A percentile compares a stretch with the other conserved stretches of the same genome.
These are phyloP conservation scores for Zelopaecilomyces penicillatus DNA, from an alignment of 2,329 filamentous ascomycete species.

Conservation along the genomic window DNA sequence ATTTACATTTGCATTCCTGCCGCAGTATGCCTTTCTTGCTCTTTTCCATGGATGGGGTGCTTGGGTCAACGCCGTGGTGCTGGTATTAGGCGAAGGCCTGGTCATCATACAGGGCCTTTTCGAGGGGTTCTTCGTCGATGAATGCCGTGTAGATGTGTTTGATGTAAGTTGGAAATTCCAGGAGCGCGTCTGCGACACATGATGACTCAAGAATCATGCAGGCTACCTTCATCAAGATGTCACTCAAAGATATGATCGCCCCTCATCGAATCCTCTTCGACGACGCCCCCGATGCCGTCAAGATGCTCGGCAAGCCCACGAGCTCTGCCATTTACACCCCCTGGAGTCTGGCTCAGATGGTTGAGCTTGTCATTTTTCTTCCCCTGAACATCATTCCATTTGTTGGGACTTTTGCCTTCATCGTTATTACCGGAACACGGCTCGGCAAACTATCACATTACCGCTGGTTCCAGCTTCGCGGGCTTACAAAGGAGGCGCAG, in stretches of 20 bases:
- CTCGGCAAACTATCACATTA: conserved; percentile 86
- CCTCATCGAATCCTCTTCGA: conserved; percentile 56
- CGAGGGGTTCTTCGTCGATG: conserved; percentile 74
- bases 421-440: conserved; percentile 79
- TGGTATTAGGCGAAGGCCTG: conserved; percentile 76
- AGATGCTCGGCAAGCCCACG: conserved; percentile 75
- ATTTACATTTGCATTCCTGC: conserved; percentile 81
- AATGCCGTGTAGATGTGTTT: conserved; percentile 72
- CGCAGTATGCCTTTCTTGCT: conserved; percentile 79
- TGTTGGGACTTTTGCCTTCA: conserved; percentile 74
- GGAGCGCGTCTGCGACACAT: too few relatives aligned
- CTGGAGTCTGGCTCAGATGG: conserved; percentile 83
- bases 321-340: conserved; percentile 71
- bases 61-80: conserved; percentile 81
- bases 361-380: conserved; percentile 70
- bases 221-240: conserved; percentile 67
- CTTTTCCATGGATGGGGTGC: conserved; percentile 82
- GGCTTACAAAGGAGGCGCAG: conserved; percentile 63
- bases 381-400: conserved; percentile 84
- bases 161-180: conserved; percentile 48
- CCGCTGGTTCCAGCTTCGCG: conserved; percentile 77
- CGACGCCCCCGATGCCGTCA: conserved; percentile 64
- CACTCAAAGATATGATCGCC: conserved; percentile 59
- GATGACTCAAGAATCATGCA: conserved; percentile 18
- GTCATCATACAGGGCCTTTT: conserved; percentile 64